Conservation (phyloP, 1,284 basidiomycete species). For the Puccinia triticina region DNA sequence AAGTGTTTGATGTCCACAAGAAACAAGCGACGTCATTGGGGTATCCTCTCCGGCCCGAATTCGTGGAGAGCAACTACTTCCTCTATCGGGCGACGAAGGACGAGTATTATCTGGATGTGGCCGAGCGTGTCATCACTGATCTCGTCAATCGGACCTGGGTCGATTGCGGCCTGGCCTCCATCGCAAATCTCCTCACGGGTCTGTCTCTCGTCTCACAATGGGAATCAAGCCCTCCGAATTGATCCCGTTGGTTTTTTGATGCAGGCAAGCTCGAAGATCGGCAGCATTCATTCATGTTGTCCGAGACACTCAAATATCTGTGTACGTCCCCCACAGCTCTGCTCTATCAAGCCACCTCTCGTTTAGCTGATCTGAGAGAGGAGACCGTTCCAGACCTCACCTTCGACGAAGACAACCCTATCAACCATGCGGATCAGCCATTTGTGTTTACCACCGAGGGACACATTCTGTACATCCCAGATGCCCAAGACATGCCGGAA, state of each 20-base stretch:
- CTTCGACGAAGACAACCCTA: constrained; percentile 79
- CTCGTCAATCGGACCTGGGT: constrained; percentile 74
- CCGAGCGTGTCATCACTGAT: constrained; percentile 78
- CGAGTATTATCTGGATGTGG: constrained; percentile 85
- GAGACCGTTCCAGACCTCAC: constrained; percentile 76
- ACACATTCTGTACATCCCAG: constrained; percentile 74
- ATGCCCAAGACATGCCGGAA: neutral
- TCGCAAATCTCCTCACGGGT: constrained; percentile 78
- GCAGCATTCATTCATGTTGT: constrained; percentile 89
- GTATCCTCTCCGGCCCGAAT: constrained; percentile 66
- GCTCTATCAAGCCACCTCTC: constrained; percentile 31
- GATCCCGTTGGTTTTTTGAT: neutral
- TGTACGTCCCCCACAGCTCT: constrained; percentile 62
- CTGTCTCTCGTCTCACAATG: constrained; percentile 52
- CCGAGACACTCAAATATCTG: constrained; percentile 75
- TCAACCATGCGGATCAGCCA: constrained; percentile 75
- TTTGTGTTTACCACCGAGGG: constrained; percentile 91
- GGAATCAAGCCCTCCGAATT: neutral
- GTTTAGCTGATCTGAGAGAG: constrained; percentile 61
- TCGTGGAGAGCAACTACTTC: constrained; percentile 91
- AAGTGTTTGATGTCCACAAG: constrained; percentile 47
- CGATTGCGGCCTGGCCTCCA: constrained; percentile 78
- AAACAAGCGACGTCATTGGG: constrained; percentile 48
- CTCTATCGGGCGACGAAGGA: constrained; percentile 87
- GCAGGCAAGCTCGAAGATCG: constrained; percentile 70